These are phyloP conservation scores for Leishmania braziliensis DNA, from an alignment of 208 protist genomes.

Conservation along the genomic window DNA sequence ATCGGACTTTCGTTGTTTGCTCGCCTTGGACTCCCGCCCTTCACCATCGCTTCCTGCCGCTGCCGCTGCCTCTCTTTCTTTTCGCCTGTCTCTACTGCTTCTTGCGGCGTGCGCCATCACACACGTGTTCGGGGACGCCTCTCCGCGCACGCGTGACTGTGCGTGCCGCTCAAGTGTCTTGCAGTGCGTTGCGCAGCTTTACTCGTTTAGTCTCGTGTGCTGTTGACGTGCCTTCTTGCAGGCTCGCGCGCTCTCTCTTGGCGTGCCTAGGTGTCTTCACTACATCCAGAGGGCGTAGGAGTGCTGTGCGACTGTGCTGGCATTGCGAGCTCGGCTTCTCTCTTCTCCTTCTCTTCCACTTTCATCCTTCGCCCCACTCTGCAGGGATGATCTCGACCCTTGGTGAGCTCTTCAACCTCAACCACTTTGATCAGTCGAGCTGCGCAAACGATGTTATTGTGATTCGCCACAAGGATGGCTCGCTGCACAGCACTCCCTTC, in stretches of 20 bases:
- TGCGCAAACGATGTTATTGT: slow-evolving; percentile 98
- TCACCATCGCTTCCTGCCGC: too few relatives aligned
- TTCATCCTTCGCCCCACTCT: not conserved
- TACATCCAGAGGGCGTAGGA: too few relatives aligned
- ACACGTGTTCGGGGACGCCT: not conserved
- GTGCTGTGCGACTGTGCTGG: not conserved
- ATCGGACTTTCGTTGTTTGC: too few relatives aligned
- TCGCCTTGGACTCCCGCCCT: too few relatives aligned
- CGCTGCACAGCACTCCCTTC: slow-evolving; percentile 94
- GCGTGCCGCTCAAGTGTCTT: not conserved
- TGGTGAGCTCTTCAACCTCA: slow-evolving; percentile 72
- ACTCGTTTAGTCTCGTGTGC: not conserved
- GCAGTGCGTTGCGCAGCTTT: not conserved
- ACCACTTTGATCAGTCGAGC: slow-evolving; percentile 85
- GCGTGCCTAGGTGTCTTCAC: too few relatives aligned
- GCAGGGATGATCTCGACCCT: slow-evolving; percentile 76
- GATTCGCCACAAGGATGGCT: slow-evolving; percentile 94
- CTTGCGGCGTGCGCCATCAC: not conserved
- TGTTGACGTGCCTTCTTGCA: not conserved
- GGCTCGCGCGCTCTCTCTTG: not conserved
- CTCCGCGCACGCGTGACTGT: not conserved
- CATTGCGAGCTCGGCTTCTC: not conserved
- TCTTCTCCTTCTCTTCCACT: not conserved
- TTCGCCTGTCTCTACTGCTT: not conserved
- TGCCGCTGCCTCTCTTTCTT: not conserved